A percentile compares a stretch with the other conserved stretches of the same genome.
Evolutionary conservation across 805 yeast species (phyloP).

Genomic region (Komagataella phaffii): DNA sequence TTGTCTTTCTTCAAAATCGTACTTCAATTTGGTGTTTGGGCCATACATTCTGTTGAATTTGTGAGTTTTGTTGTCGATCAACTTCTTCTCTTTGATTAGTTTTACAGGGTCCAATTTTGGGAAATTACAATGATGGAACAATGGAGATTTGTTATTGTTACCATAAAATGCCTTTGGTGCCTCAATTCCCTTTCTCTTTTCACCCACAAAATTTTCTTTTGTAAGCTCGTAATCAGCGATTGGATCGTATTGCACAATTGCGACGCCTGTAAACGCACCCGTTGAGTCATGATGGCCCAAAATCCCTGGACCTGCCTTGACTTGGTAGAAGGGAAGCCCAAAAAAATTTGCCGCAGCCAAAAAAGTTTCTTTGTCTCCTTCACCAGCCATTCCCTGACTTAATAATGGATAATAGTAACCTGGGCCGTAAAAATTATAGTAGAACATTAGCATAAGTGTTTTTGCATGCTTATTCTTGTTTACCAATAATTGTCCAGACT

Average conservation of each 20-base stretch:
- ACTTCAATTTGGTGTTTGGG: constrained; percentile 6
- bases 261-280: constrained; percentile 26
- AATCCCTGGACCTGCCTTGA: constrained; percentile 35
- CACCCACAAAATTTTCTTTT: neutral
- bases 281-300: constrained; percentile 25
- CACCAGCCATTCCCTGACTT: constrained; percentile 54
- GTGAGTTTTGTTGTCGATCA: constrained; percentile 1
- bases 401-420: constrained; percentile 42
- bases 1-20: constrained; percentile 15
- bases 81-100: constrained; percentile 13
- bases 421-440: constrained; percentile 50
- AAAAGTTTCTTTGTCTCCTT: constrained; percentile 73
- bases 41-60: neutral
- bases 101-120: constrained; percentile 35
- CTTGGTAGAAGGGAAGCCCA: constrained; percentile 37
- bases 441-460: constrained; percentile 40
- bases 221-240: constrained; percentile 16
- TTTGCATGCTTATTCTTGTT: constrained; percentile 41
- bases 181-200: neutral
- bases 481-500: constrained; percentile 51
- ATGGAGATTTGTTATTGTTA: constrained; percentile 3
- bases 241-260: constrained; percentile 37
- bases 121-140: constrained; percentile 28
- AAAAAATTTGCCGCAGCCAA: constrained; percentile 51
- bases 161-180: constrained; percentile 8